phyloP scores from a whole-genome alignment of 495 filamentous ascomycete genomes.

The Margaritispora aquatica region DNA sequence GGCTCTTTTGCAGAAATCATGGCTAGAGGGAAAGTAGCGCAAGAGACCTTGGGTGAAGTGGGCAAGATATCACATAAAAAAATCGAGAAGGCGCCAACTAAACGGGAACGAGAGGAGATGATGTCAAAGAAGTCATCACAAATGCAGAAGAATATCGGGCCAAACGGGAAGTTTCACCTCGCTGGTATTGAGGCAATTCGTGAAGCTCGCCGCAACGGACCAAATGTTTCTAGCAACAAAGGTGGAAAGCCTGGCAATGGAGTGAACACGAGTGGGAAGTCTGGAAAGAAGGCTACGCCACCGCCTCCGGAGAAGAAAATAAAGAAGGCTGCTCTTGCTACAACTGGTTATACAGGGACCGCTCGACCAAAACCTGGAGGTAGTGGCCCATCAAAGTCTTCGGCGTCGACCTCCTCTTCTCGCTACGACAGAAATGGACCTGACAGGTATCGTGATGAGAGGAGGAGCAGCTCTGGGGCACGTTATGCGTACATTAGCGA shows the following conservation, averaged over 20 bases:
- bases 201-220: slow-evolving; percentile 17
- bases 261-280: slow-evolving; percentile 19
- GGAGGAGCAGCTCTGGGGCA: slow-evolving; percentile 10
- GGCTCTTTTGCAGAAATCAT: slow-evolving; percentile 64
- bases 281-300: slow-evolving; percentile 17
- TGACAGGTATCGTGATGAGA: slow-evolving; percentile 14
- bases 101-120: slow-evolving; percentile 40
- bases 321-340: slow-evolving; percentile 50
- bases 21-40: slow-evolving; percentile 52
- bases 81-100: slow-evolving; percentile 35
- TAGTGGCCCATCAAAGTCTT: slow-evolving; percentile 17
- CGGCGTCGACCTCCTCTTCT: slow-evolving; percentile 7
- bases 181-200: slow-evolving; percentile 1
- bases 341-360: slow-evolving; percentile 51
- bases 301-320: slow-evolving; percentile 41
- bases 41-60: slow-evolving; percentile 38
- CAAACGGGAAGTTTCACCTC: slow-evolving; percentile 20
- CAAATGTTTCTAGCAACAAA: background rate
- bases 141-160: slow-evolving; percentile 19
- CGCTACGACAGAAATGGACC: slow-evolving; percentile 22
- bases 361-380: slow-evolving; percentile 29
- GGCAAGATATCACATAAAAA: slow-evolving; percentile 52
- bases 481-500: slow-evolving; percentile 26
- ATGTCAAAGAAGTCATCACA: slow-evolving; percentile 28
- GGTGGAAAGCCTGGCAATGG: too few species aligned